Percentiles rank a stretch among this genome's conserved stretches.
These are phyloP conservation scores for Aspergillus neotritici DNA, from an alignment of 2,329 filamentous ascomycete species.

Conservation along the genomic window DNA sequence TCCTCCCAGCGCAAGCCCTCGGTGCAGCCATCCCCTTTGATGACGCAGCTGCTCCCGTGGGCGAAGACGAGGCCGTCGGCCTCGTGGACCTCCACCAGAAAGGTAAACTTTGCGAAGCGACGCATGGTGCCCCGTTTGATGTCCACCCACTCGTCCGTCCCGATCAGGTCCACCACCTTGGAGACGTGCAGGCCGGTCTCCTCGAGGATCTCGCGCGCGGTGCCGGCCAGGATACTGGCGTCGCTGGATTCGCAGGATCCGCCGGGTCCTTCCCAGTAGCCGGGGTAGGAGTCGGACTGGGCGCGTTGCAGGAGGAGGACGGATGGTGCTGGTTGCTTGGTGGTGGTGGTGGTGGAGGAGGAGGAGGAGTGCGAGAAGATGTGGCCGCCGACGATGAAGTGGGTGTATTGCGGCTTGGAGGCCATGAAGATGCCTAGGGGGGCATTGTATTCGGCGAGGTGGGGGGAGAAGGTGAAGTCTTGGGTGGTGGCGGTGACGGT, in stretches of 20 bases:
- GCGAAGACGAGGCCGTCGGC: neutral
- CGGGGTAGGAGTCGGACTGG: conserved; percentile 33
- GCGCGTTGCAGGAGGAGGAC: conserved; percentile 44
- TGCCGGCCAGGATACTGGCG: conserved; percentile 44
- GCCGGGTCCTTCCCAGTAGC: conserved; percentile 49
- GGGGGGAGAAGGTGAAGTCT: conserved; percentile 22
- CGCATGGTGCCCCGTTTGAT: conserved; percentile 17
- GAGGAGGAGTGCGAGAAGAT: conserved; percentile 22
- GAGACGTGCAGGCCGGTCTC: conserved; percentile 47
- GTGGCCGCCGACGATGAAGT: conserved; percentile 25
- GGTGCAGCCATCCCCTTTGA: too few species aligned
- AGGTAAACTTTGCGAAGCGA: conserved; percentile 31
- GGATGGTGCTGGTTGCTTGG: too few species aligned
- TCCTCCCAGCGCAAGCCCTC: conserved; percentile 13
- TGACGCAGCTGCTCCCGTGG: too few species aligned
- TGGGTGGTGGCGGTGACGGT: neutral
- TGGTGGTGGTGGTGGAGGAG: too few species aligned
- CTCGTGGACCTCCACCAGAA: conserved; percentile 34
- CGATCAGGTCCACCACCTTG: conserved; percentile 39
- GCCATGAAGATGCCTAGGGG: conserved; percentile 23
- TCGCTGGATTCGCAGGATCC: conserved; percentile 45
- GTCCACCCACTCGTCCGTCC: conserved; percentile 28
- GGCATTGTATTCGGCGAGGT: conserved; percentile 25
- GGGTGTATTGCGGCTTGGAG: conserved; percentile 23
- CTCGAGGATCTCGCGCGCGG: conserved; percentile 48